Evolutionary conservation across 495 filamentous ascomycete species (phyloP), one percentile per base, ranked within the genome.

Genomic region (Amniculicola lignicola): DNA sequence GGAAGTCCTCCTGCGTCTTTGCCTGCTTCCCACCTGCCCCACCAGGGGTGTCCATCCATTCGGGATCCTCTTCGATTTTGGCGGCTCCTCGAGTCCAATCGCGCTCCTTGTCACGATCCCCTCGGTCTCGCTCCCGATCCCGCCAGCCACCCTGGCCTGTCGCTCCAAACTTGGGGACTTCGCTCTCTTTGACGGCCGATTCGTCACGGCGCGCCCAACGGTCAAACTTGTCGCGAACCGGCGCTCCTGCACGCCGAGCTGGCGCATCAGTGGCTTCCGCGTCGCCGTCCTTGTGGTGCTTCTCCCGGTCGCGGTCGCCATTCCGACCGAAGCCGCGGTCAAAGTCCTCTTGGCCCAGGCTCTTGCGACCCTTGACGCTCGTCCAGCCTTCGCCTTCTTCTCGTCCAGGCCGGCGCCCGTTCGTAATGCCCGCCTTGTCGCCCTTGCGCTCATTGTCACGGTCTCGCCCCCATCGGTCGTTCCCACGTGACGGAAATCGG

Each of bases 1-100:
- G 86, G 69, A 98, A 97, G 50, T 97, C 90, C 64, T 94, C 90
- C 65, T 87, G 85, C 9, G 87, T 95, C 51, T 82, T 73, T 49
- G 76, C 81, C 38, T 77, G 68, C 22, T 67, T 62, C 3, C 31
- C 52, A 10, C 25, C 55, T 0, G 61, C 37, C 2, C 31, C 52
- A 7, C 27, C 58, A 0, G 57, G 38, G n/a, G 64, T 52, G 35
- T 71, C 72, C 67, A 75, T 69, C 73, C 73, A 75, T 42, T 86
- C 87, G 2, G 75, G 67, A 33, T 82, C 81, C 28, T 83, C 84
- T 51, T 87, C 82, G 67, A 59, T 29, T 21, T 42, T 51, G 18
- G 27, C 38, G 5, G 37, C 51, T 12, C 65, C 65, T 55, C 67
- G 54, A 41, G 22, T 62, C 68, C 68, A 71, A 10, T 69, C 65